Percentiles rank a stretch among this genome's conserved stretches.
These are phyloP conservation scores for Cantharellus cinnabarinus DNA, from an alignment of 768 basidiomycete genomes.

Conservation along the genomic window DNA sequence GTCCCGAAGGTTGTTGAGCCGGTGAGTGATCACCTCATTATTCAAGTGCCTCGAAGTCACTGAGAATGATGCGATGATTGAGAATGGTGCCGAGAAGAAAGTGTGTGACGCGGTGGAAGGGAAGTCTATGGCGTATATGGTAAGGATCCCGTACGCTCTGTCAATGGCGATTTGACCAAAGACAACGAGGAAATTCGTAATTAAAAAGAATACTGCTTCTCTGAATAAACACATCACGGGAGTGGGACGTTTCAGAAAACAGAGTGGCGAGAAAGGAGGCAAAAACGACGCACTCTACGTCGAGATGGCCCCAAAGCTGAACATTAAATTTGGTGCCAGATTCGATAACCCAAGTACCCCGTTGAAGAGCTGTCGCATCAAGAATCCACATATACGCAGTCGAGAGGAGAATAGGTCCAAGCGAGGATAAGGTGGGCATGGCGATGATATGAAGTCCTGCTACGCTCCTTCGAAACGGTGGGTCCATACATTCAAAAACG, in stretches of 20 bases:
- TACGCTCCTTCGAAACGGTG: neutral
- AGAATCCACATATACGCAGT: neutral
- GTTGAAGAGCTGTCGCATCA: neutral
- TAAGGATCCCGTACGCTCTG: neutral
- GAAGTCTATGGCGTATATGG: too few relatives aligned
- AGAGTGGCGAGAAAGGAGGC: neutral
- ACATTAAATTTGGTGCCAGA: neutral
- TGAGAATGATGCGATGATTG: too few relatives aligned
- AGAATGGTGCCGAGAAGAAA: too few relatives aligned
- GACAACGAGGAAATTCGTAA: neutral
- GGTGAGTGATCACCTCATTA: too few relatives aligned
- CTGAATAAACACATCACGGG: neutral
- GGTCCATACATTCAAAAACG: neutral
- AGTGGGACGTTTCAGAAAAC: neutral
- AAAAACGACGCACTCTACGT: neutral
- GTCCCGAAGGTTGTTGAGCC: neutral
- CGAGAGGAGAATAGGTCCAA: neutral
- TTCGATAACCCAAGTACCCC: neutral
- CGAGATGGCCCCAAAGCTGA: neutral
- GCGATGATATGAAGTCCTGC: neutral
- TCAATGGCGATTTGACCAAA: neutral
- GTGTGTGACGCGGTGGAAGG: too few relatives aligned
- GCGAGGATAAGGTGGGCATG: neutral
- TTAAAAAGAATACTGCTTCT: neutral
- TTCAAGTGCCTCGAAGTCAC: too few relatives aligned